Percentiles rank a stretch among this genome's conserved stretches.
phyloP scores from a whole-genome alignment of 257 asterid genomes.

The Echium plantagineum region DNA sequence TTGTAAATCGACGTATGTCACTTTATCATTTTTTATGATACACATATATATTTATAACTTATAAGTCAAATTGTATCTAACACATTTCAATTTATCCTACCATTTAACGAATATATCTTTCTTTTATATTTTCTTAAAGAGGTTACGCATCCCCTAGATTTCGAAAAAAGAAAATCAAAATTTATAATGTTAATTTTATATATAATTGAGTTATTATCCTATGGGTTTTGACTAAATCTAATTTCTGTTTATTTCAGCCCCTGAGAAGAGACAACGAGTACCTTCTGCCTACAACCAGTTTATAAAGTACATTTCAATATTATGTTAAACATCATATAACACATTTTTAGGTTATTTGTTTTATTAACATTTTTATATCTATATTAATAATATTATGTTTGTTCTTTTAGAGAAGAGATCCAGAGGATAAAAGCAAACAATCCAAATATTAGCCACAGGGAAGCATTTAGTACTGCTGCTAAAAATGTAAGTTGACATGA shows the following conservation, averaged over 20 bases:
- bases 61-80: too few species aligned
- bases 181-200: too few species aligned
- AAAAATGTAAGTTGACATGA: constrained; percentile 46
- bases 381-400: not conserved
- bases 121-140: too few species aligned
- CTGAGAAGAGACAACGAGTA: constrained; percentile 86
- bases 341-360: not conserved
- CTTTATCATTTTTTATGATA: too few species aligned
- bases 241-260: constrained; percentile 39
- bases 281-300: constrained; percentile 94
- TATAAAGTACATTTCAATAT: constrained; percentile 40
- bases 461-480: constrained; percentile 92
- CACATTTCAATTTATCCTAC: too few species aligned
- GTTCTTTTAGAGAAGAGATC: constrained; percentile 61
- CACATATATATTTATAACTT: too few species aligned
- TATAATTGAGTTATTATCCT: too few species aligned
- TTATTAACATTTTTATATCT: not conserved
- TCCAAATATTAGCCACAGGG: constrained; percentile 82
- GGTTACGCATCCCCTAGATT: too few species aligned
- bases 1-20: too few species aligned
- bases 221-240: not conserved
- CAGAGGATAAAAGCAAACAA: constrained; percentile 82
- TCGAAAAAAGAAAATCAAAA: too few species aligned
- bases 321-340: not conserved
- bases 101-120: too few species aligned